phyloP scores from a whole-genome alignment of 1,284 basidiomycete species.

The Ganoderma boninense region DNA sequence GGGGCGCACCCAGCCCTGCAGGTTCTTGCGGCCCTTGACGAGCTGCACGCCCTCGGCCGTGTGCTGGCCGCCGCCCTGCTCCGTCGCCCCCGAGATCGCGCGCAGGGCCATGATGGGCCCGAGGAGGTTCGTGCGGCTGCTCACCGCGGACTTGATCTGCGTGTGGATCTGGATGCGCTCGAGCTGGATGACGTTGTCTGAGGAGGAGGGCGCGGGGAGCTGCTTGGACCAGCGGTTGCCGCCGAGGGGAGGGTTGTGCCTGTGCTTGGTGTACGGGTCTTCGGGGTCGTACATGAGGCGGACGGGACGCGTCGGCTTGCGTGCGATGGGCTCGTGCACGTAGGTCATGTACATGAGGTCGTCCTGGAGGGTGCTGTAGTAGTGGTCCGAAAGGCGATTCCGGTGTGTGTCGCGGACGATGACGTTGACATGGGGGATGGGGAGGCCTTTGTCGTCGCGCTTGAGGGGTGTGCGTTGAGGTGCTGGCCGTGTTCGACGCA shows the following conservation, averaged over 20 bases:
- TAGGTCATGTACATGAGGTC: slow-evolving; percentile 97
- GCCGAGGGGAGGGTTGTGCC: slow-evolving; percentile 78
- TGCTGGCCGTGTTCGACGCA: slow-evolving; percentile 38
- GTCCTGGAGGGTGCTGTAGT: slow-evolving; percentile 83
- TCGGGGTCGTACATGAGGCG: slow-evolving; percentile 78
- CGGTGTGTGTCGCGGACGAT: slow-evolving; percentile 76
- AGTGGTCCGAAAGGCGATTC: slow-evolving; percentile 87
- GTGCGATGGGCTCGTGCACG: slow-evolving; percentile 70
- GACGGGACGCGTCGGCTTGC: slow-evolving; percentile 62
- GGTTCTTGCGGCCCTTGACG: slow-evolving; percentile 79
- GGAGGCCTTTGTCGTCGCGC: slow-evolving; percentile 61
- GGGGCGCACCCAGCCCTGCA: slow-evolving; percentile 88
- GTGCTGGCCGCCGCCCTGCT: slow-evolving; percentile 72
- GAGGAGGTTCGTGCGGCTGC: slow-evolving; percentile 82
- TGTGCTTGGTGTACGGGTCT: slow-evolving; percentile 82
- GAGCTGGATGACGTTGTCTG: slow-evolving; percentile 77
- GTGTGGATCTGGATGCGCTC: slow-evolving; percentile 89
- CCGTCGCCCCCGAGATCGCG: slow-evolving; percentile 87
- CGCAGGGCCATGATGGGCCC: slow-evolving; percentile 89
- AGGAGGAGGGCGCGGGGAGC: slow-evolving; percentile 67
- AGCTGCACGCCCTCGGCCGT: slow-evolving; percentile 84
- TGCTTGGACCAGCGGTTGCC: slow-evolving; percentile 74
- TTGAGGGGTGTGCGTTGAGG: slow-evolving; percentile 51
- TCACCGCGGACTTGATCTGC: slow-evolving; percentile 83
- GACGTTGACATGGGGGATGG: slow-evolving; percentile 71